These are phyloP conservation scores for Emmonsiellopsis sp. DNA, from an alignment of 2,329 filamentous ascomycete species.

Conservation along the genomic window DNA sequence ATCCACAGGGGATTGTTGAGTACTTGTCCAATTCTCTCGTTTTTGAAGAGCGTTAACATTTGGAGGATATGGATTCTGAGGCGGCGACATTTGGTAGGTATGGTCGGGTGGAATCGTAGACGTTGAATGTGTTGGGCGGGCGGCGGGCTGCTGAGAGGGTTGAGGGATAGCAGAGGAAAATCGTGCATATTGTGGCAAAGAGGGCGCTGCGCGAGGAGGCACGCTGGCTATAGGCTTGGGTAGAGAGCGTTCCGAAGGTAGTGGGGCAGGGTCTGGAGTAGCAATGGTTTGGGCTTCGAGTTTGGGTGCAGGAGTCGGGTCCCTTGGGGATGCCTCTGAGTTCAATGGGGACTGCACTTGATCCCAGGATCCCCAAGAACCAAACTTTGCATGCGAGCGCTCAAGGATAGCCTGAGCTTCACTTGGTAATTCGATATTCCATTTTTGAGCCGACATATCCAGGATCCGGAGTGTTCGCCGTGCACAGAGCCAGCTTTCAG, in stretches of 20 bases:
- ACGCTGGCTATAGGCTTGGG: not conserved
- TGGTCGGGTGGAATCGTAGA: not conserved
- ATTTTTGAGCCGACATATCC: slow-evolving; percentile 75
- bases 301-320: slow-evolving; percentile 2
- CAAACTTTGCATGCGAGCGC: slow-evolving; percentile 71
- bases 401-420: slow-evolving; percentile 70
- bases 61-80: not conserved
- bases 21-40: slow-evolving; percentile 1
- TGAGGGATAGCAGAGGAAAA: slow-evolving; percentile 19
- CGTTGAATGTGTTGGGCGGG: not conserved
- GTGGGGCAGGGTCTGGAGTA: not conserved
- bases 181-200: slow-evolving; percentile 15
- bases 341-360: slow-evolving; percentile 49
- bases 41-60: slow-evolving; percentile 8
- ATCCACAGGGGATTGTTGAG: slow-evolving; percentile 7
- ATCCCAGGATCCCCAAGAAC: slow-evolving; percentile 50
- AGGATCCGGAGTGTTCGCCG: slow-evolving; percentile 76
- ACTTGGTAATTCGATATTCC: slow-evolving; percentile 76
- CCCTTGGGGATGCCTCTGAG: slow-evolving; percentile 15
- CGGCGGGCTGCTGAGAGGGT: not conserved
- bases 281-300: not conserved
- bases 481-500: slow-evolving; percentile 87
- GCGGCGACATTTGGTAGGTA: not conserved
- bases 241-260: not conserved
- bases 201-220: not conserved